A percentile compares a stretch with the other conserved stretches of the same genome.
These are phyloP conservation scores for Verbena officinalis DNA, from an alignment of 257 asterid species.

Conservation along the genomic window DNA sequence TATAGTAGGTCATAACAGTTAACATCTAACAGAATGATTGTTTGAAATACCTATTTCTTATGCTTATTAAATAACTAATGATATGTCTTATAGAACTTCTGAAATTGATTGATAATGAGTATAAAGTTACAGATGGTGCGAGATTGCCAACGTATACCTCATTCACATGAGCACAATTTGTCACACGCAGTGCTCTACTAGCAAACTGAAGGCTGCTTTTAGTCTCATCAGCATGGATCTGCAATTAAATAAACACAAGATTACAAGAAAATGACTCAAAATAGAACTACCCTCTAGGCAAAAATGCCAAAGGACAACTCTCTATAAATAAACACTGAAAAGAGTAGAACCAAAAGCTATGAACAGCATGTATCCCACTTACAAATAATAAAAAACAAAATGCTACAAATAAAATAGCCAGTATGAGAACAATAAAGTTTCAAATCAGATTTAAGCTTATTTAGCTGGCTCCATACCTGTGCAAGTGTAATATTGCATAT, in stretches of 20 bases:
- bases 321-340: background rate
- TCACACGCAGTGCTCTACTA: slow-evolving; percentile 95
- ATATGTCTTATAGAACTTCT: slow-evolving; percentile 15
- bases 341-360: slow-evolving; percentile 15
- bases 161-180: slow-evolving; percentile 93
- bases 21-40: slow-evolving; percentile 15
- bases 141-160: slow-evolving; percentile 57
- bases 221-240: slow-evolving; percentile 99
- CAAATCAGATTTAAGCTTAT: slow-evolving; percentile 4
- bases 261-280: slow-evolving; percentile 13
- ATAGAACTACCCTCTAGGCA: slow-evolving; percentile 11
- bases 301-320: background rate
- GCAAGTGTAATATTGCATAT: slow-evolving; percentile 98
- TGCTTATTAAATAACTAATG: slow-evolving; percentile 20
- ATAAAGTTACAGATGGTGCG: slow-evolving; percentile 27
- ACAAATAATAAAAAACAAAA: background rate
- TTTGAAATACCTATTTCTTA: background rate
- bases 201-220: slow-evolving; percentile 99
- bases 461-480: slow-evolving; percentile 59
- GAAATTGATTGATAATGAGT: slow-evolving; percentile 8
- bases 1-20: slow-evolving; percentile 21
- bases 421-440: slow-evolving; percentile 23
- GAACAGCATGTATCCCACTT: background rate
- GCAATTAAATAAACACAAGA: slow-evolving; percentile 31
- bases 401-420: background rate